These are phyloP conservation scores for Phytophthora hybrid DNA, from an alignment of 352 stramenopile genomes.

Conservation along the genomic window DNA sequence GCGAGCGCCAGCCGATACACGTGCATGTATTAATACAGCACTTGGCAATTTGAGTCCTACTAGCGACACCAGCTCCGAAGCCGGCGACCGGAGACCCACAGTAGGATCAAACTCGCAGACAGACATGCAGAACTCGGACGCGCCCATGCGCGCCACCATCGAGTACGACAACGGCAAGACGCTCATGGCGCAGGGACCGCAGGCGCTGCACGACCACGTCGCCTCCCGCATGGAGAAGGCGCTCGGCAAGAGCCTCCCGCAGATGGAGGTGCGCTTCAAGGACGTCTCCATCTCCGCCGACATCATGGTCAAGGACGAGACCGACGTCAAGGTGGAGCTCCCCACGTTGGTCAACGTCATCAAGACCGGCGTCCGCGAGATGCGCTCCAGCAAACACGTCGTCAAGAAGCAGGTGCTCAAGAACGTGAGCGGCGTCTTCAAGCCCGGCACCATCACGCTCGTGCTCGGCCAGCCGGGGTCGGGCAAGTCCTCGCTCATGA, in stretches of 20 bases:
- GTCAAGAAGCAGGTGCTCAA: slow-evolving; percentile 30
- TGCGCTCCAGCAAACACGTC: slow-evolving; percentile 21
- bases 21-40: slow-evolving; percentile 10
- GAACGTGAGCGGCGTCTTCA: too few relatives aligned
- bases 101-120: background rate
- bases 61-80: slow-evolving; percentile 13
- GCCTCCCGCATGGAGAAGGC: slow-evolving; percentile 30
- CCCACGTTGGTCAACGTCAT: slow-evolving; percentile 37
- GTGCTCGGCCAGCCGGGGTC: too few relatives aligned
- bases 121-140: background rate
- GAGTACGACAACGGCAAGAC: slow-evolving; percentile 16
- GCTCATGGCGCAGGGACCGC: slow-evolving; percentile 15
- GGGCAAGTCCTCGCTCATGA: too few relatives aligned
- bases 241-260: slow-evolving; percentile 28
- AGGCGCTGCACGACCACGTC: slow-evolving; percentile 19
- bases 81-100: background rate
- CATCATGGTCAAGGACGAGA: slow-evolving; percentile 18
- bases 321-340: slow-evolving; percentile 26
- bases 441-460: too few relatives aligned
- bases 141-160: background rate
- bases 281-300: slow-evolving; percentile 20
- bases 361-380: background rate
- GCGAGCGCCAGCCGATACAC: background rate
- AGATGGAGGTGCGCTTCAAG: slow-evolving; percentile 45
- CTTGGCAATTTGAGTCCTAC: slow-evolving; percentile 24